phyloP scores from a whole-genome alignment of 768 basidiomycete species.

The Tephrocybe rancida region DNA sequence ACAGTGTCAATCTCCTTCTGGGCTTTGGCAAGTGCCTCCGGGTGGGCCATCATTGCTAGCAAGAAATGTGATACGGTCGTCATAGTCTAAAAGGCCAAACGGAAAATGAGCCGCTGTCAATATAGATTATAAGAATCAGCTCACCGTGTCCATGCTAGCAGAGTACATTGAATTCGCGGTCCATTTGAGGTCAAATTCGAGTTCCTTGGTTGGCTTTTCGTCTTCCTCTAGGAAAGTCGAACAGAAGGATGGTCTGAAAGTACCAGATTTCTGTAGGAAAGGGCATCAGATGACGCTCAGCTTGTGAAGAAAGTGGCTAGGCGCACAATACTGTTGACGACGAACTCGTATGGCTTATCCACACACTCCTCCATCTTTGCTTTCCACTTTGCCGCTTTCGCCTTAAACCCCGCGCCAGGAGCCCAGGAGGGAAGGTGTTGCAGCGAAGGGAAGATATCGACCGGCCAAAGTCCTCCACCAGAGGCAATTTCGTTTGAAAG shows the following conservation, averaged over 20 bases:
- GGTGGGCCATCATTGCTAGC: conserved; percentile 66
- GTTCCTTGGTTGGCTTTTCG: conserved; percentile 37
- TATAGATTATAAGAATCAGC: conserved; percentile 8
- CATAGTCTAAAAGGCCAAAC: conserved; percentile 44
- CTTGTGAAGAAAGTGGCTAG: background rate
- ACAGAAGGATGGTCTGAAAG: conserved; percentile 41
- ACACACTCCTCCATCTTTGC: conserved; percentile 64
- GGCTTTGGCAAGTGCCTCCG: conserved; percentile 56
- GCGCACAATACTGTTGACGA: conserved; percentile 59
- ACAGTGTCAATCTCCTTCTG: conserved; percentile 69
- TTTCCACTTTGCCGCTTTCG: conserved; percentile 63
- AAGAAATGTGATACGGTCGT: conserved; percentile 62
- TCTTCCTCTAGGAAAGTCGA: conserved; percentile 59
- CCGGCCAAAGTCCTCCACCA: conserved; percentile 50
- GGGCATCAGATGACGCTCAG: conserved; percentile 9
- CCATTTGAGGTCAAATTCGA: conserved; percentile 76
- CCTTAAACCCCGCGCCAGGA: conserved; percentile 69
- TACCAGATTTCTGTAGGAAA: conserved; percentile 39
- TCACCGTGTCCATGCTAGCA: conserved; percentile 67
- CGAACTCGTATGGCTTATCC: conserved; percentile 61
- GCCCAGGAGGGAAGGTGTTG: conserved; percentile 64
- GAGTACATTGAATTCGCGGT: conserved; percentile 84
- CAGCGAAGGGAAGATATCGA: conserved; percentile 51
- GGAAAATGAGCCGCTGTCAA: background rate
- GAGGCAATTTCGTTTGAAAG: conserved; percentile 43